Conservation (phyloP, 2,329 filamentous ascomycete genomes). For the Xylariales sp. region DNA sequence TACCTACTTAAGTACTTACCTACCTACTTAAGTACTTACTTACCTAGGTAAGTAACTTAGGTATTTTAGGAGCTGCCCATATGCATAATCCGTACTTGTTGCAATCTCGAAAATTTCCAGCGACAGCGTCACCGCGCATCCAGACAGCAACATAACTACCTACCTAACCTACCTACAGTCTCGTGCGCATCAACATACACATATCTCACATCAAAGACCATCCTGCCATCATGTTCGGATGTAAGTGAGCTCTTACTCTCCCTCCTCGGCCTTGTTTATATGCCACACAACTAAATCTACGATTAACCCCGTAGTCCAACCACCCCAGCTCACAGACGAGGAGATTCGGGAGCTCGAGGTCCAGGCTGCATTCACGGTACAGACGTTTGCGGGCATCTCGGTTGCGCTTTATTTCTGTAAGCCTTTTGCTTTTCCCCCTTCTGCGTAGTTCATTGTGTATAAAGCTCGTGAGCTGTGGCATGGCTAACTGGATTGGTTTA, state of each 20-base stretch:
- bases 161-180: too few relatives aligned
- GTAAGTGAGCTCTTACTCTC: conserved; percentile 33
- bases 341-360: conserved; percentile 67
- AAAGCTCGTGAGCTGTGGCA: too few relatives aligned
- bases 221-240: conserved; percentile 59
- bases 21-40: too few relatives aligned
- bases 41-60: background rate
- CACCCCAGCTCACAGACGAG: conserved; percentile 64
- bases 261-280: background rate
- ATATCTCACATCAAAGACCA: too few relatives aligned
- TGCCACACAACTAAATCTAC: too few relatives aligned
- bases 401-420: conserved; percentile 73
- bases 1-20: too few relatives aligned
- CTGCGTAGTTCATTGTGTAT: too few relatives aligned
- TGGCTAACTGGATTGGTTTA: background rate
- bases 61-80: too few relatives aligned
- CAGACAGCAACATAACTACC: background rate
- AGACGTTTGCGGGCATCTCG: conserved; percentile 61
- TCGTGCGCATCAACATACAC: too few relatives aligned
- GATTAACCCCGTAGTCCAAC: conserved; percentile 12
- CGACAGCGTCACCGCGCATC: conserved; percentile 7
- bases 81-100: too few relatives aligned
- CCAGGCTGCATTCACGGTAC: conserved; percentile 62
- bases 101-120: conserved; percentile 8
- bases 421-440: conserved; percentile 27